Conservation (phyloP, 108 stramenopile genomes). For the Pelagomonas calceolata region DNA sequence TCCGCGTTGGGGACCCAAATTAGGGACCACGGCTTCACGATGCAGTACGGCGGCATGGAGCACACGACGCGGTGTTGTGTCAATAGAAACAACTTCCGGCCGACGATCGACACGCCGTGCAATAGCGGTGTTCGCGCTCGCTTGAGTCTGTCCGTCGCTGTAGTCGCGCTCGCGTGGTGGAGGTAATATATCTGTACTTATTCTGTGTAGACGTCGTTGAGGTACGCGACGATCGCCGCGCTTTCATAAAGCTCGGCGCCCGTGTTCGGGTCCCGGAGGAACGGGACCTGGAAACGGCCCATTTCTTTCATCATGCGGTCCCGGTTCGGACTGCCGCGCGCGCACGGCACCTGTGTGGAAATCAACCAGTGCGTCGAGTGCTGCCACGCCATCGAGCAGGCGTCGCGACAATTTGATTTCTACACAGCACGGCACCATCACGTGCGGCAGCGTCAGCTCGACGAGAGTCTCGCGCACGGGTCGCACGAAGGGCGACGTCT, state of each 20-base stretch:
- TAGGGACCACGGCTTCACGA: not conserved
- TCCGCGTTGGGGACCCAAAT: not conserved
- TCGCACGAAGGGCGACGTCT: constrained; percentile 64
- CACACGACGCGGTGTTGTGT: not conserved
- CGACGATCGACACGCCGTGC: not conserved
- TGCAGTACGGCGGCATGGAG: not conserved
- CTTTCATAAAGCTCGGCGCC: constrained; percentile 65
- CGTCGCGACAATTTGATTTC: too few species aligned
- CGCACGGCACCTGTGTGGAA: too few species aligned
- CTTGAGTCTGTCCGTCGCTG: too few species aligned
- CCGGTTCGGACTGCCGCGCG: constrained; percentile 65
- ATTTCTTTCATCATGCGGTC: constrained; percentile 55
- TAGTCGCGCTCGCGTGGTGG: too few species aligned
- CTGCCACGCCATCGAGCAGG: too few species aligned
- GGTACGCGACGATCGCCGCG: constrained; percentile 66
- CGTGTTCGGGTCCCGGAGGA: constrained; percentile 72
- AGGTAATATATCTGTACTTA: too few species aligned
- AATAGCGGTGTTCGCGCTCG: too few species aligned
- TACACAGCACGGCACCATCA: constrained; percentile 55
- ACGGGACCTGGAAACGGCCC: constrained; percentile 75
- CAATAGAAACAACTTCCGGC: not conserved
- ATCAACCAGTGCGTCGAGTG: too few species aligned
- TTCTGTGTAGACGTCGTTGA: constrained; percentile 59
- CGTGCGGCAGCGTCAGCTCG: constrained; percentile 62
- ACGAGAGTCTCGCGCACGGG: constrained; percentile 60